phyloP scores from a whole-genome alignment of 2,329 filamentous ascomycete species.

The Penicillium sp. region DNA sequence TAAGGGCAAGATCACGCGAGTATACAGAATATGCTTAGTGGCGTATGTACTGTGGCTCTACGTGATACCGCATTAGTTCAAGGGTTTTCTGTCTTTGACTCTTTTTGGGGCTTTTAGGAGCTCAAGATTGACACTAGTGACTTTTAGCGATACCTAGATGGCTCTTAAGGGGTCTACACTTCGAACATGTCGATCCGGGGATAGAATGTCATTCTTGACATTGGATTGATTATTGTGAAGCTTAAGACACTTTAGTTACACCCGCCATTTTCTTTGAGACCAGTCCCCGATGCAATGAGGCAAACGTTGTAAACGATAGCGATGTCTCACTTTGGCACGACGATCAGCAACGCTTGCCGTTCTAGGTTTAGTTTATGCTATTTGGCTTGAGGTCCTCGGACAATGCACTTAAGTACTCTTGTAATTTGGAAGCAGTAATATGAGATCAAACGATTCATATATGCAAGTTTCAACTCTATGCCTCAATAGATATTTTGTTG shows the following conservation, averaged over 20 bases:
- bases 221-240: background rate
- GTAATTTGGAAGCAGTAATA: too few species aligned
- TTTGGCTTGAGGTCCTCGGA: conserved; percentile 3
- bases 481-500: background rate
- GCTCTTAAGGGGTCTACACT: background rate
- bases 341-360: conserved; percentile 13
- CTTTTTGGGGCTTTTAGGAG: background rate
- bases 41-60: background rate
- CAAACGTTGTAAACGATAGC: conserved; percentile 4
- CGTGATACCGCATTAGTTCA: conserved; percentile 7
- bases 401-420: background rate
- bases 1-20: conserved; percentile 12
- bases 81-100: background rate
- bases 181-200: conserved; percentile 17
- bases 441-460: background rate
- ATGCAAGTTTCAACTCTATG: background rate
- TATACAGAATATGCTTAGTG: conserved; percentile 4
- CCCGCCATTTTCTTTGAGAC: conserved; percentile 8
- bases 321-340: conserved; percentile 19
- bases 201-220: background rate
- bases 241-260: background rate
- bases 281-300: conserved; percentile 9
- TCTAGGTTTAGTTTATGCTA: conserved; percentile 11
- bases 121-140: background rate
- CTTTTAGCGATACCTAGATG: background rate